Percentiles rank a stretch among this genome's conserved stretches.
Conservation (phyloP, 495 filamentous ascomycete species). For the Symbiotaphrina buchneri region DNA sequence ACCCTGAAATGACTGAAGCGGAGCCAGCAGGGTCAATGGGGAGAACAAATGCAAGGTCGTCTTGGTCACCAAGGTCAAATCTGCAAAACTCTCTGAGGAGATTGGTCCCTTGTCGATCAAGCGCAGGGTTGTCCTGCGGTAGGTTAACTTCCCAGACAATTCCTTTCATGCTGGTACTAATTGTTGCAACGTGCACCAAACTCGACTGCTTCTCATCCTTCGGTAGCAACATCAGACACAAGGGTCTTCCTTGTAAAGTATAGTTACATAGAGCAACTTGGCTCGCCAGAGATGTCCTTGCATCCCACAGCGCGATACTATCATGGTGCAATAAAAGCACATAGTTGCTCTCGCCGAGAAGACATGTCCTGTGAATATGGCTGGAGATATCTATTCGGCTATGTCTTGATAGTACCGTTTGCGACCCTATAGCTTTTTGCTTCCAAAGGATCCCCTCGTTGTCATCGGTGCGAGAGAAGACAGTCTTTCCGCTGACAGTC, state of each 20-base stretch:
- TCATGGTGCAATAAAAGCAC: conserved; percentile 61
- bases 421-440: conserved; percentile 25
- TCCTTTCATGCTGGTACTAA: conserved; percentile 63
- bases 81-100: conserved; percentile 41
- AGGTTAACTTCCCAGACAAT: conserved; percentile 66
- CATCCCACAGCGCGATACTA: conserved; percentile 67
- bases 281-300: conserved; percentile 27
- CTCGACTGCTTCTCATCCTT: conserved; percentile 26
- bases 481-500: conserved; percentile 53
- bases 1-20: conserved; percentile 45
- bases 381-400: conserved; percentile 45
- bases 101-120: conserved; percentile 8
- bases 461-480: conserved; percentile 59
- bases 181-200: conserved; percentile 47
- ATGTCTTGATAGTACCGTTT: conserved; percentile 36
- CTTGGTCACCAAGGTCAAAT: conserved; percentile 48
- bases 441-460: conserved; percentile 73
- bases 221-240: conserved; percentile 65
- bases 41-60: conserved; percentile 61
- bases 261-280: conserved; percentile 36
- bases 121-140: conserved; percentile 16
- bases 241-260: conserved; percentile 41
- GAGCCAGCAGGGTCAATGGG: conserved; percentile 82
- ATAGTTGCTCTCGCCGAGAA: conserved; percentile 52
- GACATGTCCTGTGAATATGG: conserved; percentile 64